A percentile compares a stretch with the other conserved stretches of the same genome.
Conservation (phyloP, 805 yeast species). For the Torulaspora microellipsoides region DNA sequence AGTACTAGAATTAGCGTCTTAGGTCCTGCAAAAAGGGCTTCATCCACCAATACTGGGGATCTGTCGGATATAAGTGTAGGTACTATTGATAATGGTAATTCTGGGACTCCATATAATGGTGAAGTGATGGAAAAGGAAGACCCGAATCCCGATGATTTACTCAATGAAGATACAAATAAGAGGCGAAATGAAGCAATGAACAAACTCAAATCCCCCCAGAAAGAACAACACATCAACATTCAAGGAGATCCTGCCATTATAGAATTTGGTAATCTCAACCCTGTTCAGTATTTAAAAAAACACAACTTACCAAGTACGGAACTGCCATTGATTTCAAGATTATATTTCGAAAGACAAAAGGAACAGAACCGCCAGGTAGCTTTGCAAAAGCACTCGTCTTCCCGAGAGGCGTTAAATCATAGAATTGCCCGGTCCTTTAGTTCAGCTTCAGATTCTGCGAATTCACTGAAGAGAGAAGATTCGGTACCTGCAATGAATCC, state of each 20-base stretch:
- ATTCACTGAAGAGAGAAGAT: constrained; percentile 5
- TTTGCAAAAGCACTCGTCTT: constrained; percentile 20
- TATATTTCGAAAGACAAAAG: constrained; percentile 38
- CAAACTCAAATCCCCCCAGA: not conserved
- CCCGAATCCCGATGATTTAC: not conserved
- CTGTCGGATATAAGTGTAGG: constrained; percentile 8
- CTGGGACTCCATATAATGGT: not conserved
- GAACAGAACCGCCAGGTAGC: constrained; percentile 32
- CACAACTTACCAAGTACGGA: constrained; percentile 37
- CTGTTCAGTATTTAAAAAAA: constrained; percentile 38
- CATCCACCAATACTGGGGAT: constrained; percentile 13
- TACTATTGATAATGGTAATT: not conserved
- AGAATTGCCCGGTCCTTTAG: constrained; percentile 6
- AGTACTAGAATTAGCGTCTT: constrained; percentile 22
- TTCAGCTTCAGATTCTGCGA: constrained; percentile 7
- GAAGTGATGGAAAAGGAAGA: not conserved
- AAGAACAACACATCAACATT: not conserved
- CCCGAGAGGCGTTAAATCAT: constrained; percentile 12
- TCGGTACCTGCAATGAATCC: constrained; percentile 10
- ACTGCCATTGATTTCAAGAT: constrained; percentile 35
- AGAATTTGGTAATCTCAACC: constrained; percentile 39
- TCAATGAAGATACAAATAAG: not conserved
- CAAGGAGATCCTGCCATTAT: not conserved
- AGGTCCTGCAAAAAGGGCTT: constrained; percentile 34
- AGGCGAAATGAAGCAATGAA: not conserved